Base-by-base conservation (phyloP, 1,284 basidiomycete species). In the Ustilago lituana region DNA sequence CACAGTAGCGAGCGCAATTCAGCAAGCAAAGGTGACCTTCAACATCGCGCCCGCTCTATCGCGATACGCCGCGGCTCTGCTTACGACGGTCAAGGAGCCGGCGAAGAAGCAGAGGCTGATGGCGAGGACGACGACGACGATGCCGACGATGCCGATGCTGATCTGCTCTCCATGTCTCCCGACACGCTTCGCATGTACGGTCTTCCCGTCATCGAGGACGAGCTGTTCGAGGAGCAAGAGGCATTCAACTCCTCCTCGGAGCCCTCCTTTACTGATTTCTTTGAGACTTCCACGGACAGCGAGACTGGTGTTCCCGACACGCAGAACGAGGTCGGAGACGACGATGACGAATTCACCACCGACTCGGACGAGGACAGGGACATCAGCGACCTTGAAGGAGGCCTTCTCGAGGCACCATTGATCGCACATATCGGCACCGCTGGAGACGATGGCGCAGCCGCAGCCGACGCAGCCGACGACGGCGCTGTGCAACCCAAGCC, bases 261-360 rank as follows among this genome's bases (percentile, higher is more conserved):
- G 48, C 79, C 79, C 8, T 77, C 75, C 14, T 81, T 81, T 43
- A 78, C 78, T 37, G 79, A 81, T 55, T 81, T 81, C 47, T 81
- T 80, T 45, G 77, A 60, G 29, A 73, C 79, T 0, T 73, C 76
- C 4, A 70, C 71, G 24, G 77, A 79, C 24, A 61, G 63, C 45
- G 76, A 77, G 22, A 38, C 47, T 1, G 57, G 45, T 3, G 54
- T 44, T 1, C 56, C 62, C 5, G 54, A 39, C n/a, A 8, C 35
- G 0, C 53, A 43, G 2, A 69, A 72, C 43, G 65, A 73, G 9
- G 61, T 64, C 40, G 74, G 59, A 11, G 75, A 78, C 32, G 74
- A 75, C 26, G 73, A 78, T 47, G 75, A 77, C 38, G 67, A 71
- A 31, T 60, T 70, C 44, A 64, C 60, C 32, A 65, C 54, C 24